A percentile compares a stretch with the other conserved stretches of the same genome.
phyloP scores from a whole-genome alignment of 2,329 filamentous ascomycete species.

The Ceratocystis diversiconidia region DNA sequence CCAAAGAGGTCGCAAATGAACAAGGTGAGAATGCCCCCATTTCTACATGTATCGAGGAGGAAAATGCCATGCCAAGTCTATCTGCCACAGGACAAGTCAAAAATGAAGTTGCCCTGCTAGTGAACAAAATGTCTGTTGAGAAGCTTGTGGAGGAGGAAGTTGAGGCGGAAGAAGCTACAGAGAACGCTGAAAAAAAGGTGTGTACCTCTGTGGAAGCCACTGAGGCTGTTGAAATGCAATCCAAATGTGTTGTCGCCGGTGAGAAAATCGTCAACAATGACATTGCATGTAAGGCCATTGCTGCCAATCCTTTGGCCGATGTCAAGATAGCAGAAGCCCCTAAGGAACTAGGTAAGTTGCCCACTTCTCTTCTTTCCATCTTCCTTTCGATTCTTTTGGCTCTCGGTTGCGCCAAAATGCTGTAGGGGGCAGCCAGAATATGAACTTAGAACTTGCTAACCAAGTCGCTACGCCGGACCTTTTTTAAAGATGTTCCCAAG shows the following conservation, averaged over 20 bases:
- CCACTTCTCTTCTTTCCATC: neutral
- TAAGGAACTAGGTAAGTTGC: neutral
- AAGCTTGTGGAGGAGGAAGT: constrained; percentile 8
- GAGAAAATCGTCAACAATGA: neutral
- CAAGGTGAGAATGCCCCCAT: constrained; percentile 10
- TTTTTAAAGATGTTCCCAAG: neutral
- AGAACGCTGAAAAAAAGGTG: neutral
- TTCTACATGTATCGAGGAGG: constrained; percentile 2
- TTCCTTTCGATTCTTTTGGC: neutral
- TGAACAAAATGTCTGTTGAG: constrained; percentile 7
- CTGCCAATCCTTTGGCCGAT: neutral
- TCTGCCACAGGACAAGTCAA: neutral
- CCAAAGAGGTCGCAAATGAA: constrained; percentile 2
- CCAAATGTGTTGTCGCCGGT: neutral
- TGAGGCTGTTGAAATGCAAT: neutral
- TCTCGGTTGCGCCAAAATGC: neutral
- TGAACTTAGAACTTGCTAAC: neutral
- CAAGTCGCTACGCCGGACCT: neutral
- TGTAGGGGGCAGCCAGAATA: neutral
- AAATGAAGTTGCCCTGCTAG: constrained; percentile 4
- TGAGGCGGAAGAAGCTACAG: neutral
- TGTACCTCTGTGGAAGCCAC: constrained; percentile 1
- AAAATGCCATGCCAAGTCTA: constrained; percentile 7
- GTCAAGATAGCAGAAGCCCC: neutral
- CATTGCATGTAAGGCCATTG: neutral